These are phyloP conservation scores for Cryptosporidium meleagridis DNA, from an alignment of 169 alveolate species.

Conservation along the genomic window DNA sequence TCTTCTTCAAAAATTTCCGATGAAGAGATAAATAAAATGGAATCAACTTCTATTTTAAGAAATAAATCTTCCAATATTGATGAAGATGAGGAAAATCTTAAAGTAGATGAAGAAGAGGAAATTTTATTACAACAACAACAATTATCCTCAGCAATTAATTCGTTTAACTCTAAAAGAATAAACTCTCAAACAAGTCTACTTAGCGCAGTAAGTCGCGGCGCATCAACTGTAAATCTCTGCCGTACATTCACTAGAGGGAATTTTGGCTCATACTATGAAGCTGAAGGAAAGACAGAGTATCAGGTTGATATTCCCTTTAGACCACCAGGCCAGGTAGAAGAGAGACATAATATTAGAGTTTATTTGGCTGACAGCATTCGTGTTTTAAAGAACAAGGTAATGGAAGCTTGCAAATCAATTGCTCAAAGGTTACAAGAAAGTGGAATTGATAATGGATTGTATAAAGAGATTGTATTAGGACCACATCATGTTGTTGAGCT, in stretches of 20 bases:
- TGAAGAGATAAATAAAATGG: neutral
- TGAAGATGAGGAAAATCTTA: conserved; percentile 9
- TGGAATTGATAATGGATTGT: conserved; percentile 67
- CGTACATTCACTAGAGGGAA: conserved; percentile 69
- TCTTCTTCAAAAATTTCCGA: neutral
- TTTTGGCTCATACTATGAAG: conserved; percentile 55
- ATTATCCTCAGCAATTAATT: conserved; percentile 5
- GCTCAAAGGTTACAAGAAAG: conserved; percentile 72
- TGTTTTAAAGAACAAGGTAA: conserved; percentile 48
- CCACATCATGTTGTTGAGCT: conserved; percentile 68
- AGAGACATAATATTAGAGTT: conserved; percentile 67
- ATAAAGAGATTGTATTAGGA: conserved; percentile 67
- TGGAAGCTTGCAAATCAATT: conserved; percentile 73
- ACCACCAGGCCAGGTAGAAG: conserved; percentile 76
- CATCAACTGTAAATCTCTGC: conserved; percentile 65
- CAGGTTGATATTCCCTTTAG: conserved; percentile 73
- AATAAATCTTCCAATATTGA: neutral
- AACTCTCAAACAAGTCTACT: conserved; percentile 65
- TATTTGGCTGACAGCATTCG: conserved; percentile 73
- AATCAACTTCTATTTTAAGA: neutral
- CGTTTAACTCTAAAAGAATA: conserved; percentile 50
- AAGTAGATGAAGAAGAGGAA: conserved; percentile 50
- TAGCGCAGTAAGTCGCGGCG: conserved; percentile 71
- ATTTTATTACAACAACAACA: conserved; percentile 50
- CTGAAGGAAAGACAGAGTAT: conserved; percentile 61